Conservation (phyloP, 2,329 filamentous ascomycete genomes). For the Ustulina deusta region DNA sequence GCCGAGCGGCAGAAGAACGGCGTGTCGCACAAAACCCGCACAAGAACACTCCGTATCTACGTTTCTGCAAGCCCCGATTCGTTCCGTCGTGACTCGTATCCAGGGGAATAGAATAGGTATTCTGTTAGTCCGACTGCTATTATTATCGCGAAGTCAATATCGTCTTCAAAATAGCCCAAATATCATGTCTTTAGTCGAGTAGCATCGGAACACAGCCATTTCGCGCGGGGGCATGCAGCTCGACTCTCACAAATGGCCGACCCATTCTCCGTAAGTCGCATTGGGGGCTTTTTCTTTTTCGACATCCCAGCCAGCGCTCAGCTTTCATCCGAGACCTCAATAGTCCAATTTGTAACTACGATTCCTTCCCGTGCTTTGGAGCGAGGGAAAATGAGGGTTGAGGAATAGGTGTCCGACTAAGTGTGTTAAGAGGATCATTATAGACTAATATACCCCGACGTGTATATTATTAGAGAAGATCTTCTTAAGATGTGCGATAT, state of each 20-base stretch:
- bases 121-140: slow-evolving; percentile 21
- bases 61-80: slow-evolving; percentile 10
- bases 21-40: slow-evolving; percentile 18
- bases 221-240: slow-evolving; percentile 32
- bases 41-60: slow-evolving; percentile 14
- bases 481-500: slow-evolving; percentile 53
- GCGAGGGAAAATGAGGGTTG: not conserved
- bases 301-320: slow-evolving; percentile 20
- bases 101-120: not conserved
- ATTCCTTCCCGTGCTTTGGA: not conserved
- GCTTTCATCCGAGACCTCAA: slow-evolving; percentile 22
- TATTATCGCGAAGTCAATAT: slow-evolving; percentile 28
- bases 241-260: slow-evolving; percentile 20
- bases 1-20: slow-evolving; percentile 35
- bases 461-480: slow-evolving; percentile 37
- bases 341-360: slow-evolving; percentile 4
- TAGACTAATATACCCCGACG: slow-evolving; percentile 12
- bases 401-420: slow-evolving; percentile 21
- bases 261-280: slow-evolving; percentile 15
- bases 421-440: slow-evolving; percentile 14
- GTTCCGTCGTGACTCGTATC: slow-evolving; percentile 1
- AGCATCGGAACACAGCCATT: slow-evolving; percentile 31
- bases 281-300: slow-evolving; percentile 32
- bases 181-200: slow-evolving; percentile 12
- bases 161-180: slow-evolving; percentile 16